phyloP scores from a whole-genome alignment of 2,329 filamentous ascomycete genomes.

The Drechslerella stenobrocha region DNA sequence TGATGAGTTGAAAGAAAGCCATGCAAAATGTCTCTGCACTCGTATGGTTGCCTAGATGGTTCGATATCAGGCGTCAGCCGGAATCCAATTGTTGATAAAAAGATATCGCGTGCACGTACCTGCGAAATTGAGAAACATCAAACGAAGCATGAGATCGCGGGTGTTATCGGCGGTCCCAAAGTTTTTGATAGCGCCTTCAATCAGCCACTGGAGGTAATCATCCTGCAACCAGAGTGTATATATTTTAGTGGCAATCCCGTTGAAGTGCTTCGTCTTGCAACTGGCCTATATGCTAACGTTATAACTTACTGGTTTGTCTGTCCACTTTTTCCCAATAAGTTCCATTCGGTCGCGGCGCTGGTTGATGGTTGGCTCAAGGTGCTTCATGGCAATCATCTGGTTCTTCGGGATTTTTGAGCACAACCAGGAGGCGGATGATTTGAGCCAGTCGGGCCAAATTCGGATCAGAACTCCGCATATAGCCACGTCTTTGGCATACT shows the following conservation, averaged over 20 bases:
- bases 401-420: constrained; percentile 41
- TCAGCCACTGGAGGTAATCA: constrained; percentile 47
- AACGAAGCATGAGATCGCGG: constrained; percentile 42
- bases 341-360: constrained; percentile 44
- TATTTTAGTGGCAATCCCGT: no score
- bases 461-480: constrained; percentile 37
- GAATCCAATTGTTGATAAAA: not conserved
- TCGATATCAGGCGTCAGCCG: not conserved
- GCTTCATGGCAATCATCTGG: constrained; percentile 29
- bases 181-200: constrained; percentile 36
- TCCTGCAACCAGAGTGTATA: constrained; percentile 20
- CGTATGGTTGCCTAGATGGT: constrained; percentile 30
- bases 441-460: constrained; percentile 36
- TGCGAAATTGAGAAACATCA: constrained; percentile 47
- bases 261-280: no score
- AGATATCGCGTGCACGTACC: constrained; percentile 11
- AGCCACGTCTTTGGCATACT: constrained; percentile 45
- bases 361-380: constrained; percentile 30
- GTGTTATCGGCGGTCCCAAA: constrained; percentile 35
- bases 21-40: constrained; percentile 39
- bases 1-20: constrained; percentile 40
- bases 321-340: constrained; percentile 33
- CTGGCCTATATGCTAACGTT: no score
- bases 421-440: constrained; percentile 18
- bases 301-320: constrained; percentile 34